Conservation (phyloP, 192 early-diverging fungal species). For the Haplosporangium gracile region DNA sequence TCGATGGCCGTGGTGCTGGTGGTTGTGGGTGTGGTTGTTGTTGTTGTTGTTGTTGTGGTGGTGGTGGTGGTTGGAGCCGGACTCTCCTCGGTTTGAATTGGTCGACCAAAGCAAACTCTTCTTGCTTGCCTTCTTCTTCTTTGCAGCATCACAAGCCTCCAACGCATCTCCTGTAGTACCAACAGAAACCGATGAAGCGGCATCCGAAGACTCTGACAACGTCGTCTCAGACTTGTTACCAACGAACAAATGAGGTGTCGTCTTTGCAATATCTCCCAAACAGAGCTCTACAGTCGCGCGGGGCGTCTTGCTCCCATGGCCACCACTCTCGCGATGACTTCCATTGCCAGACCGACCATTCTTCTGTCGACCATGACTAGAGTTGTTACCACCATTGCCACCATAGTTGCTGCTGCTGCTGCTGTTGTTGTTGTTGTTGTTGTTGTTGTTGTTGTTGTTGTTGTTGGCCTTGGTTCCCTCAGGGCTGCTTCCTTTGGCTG, state of each 20-base stretch:
- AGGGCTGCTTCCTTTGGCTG: background rate
- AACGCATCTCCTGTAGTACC: background rate
- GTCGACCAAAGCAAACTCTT: slow-evolving; percentile 47
- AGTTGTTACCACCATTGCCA: slow-evolving; percentile 9
- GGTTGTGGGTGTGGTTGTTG: background rate
- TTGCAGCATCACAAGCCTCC: background rate
- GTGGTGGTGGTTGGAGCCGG: slow-evolving; percentile 3
- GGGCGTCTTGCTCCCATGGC: slow-evolving; percentile 18
- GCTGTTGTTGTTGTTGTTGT: background rate
- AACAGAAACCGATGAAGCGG: too few species aligned
- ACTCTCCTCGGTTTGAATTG: slow-evolving; percentile 52
- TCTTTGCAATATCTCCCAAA: slow-evolving; percentile 50
- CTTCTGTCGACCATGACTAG: slow-evolving; percentile 16
- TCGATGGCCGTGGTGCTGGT: background rate
- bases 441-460: background rate
- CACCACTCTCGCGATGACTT: slow-evolving; percentile 5
- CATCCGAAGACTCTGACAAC: background rate
- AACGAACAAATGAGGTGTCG: slow-evolving; percentile 27
- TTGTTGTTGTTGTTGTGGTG: too few species aligned
- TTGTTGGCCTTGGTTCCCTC: background rate
- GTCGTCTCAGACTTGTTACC: background rate
- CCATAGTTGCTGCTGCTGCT: slow-evolving; percentile 1
- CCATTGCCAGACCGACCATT: background rate
- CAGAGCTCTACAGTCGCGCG: slow-evolving; percentile 44
- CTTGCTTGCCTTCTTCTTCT: slow-evolving; percentile 24